Evolutionary conservation across 2,329 filamentous ascomycete species (phyloP), one percentile per base, ranked within the genome.

Genomic region (Monosporascus sp.): DNA sequence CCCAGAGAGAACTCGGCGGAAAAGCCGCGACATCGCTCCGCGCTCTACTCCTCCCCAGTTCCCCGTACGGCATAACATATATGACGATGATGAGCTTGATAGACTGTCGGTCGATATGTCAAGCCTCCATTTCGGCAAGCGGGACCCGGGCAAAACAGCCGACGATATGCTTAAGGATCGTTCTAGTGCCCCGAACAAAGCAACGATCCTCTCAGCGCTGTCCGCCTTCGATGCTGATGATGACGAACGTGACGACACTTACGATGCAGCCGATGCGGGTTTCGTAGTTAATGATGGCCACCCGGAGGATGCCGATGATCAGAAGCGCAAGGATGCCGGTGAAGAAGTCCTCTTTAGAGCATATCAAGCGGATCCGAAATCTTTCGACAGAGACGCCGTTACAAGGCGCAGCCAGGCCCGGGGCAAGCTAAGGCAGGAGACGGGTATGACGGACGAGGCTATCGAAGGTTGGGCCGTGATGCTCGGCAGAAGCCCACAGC

Each of bases 221-320:
- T 90, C 90, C 17, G 81, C 87, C 1, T 97, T 97, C 60, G 92
- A 97, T 71, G 87, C 87, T 0, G 93, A 97, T 62, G 94, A 97
- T 60, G 94, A 99, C 68, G 94, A 99, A 72, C 83, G 91, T 37
- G 94, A 99, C 68, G 94, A 99, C 68, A 97, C 93, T 0, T 99
- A 99, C 66, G 94, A 99, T 63, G 84, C 87, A 2, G 90, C 85
- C 48, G 94, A 97, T 65, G 90, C 97, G 2, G 94, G 94, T 37
- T 92, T 93, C 22, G 89, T 89, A 0, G 85, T 97, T 3, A 91
- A 96, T 61, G 77, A 79, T 18, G 76, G 81, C 6, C 77, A 83
- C n/a, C 76, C 80, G 37, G 81, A 83, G 49, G 77, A 81, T 53
- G 71, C 71, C 1, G 75, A 79, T 52, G 75, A 70, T 15, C 64